Evolutionary conservation across 768 basidiomycete species (phyloP), one percentile per base, ranked within the genome.

Genomic region (Xanthoconium purpureum): DNA sequence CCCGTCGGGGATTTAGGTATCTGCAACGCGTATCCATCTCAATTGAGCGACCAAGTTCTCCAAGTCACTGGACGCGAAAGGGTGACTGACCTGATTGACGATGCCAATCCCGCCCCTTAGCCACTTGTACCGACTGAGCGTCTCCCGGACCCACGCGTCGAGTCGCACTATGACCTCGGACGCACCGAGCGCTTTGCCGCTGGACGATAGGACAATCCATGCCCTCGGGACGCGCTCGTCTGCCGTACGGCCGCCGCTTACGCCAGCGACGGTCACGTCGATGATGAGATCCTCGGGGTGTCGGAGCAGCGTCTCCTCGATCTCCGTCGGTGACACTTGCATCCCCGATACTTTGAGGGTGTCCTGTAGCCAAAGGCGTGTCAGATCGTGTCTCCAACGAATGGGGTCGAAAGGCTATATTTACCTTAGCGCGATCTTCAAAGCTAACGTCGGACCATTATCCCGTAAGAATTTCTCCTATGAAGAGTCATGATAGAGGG

Each of bases 241-340:
- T 0, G 77, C 75, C 0, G 85, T 85, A 4, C 85, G 84, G 0
- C 84, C 87, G 29, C 88, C 88, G 18, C 76, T 79, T 2, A 93
- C 87, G 14, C 90, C 90, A 0, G 86, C 88, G 17, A 92, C 90
- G 2, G 79, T 77, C 14, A 76, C 87, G 58, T 92, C 91, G 10
- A 66, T 70, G 56, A 91, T 80, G 46, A 90, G 76, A 17, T 73
- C 73, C 9, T 78, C 77, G 0, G 89, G 87, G 38, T 91, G 82
- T 0, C 75, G 75, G 18, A 85, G 76, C 3, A 92, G 72, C 24
- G 78, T 79, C 29, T 82, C 76, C 66, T 92, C 91, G 50, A 92
- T 86, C 66, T 93, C 90, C 17, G 80, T 78, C 1, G 90, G 91
- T 0, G 91, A 89, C 0, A 92, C 91, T 70, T 92, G 91, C 47